Evolutionary conservation across 768 basidiomycete genomes (phyloP), one percentile per base, ranked within the genome.

Genomic region (Asterophora lycoperdoides): DNA sequence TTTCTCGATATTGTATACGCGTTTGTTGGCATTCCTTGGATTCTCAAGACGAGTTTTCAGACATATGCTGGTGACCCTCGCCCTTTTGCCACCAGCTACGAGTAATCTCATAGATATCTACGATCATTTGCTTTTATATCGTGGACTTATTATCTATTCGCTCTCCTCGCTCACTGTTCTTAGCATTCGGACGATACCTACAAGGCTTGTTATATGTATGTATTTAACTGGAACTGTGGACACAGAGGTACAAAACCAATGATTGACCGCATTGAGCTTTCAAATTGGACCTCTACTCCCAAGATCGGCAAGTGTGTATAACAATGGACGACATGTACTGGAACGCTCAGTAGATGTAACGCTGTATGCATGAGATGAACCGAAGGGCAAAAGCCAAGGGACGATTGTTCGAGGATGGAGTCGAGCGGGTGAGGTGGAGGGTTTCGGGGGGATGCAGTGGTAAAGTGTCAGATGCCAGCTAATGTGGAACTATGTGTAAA

Each of bases 191-290:
- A 41, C 38, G 41, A 9, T 32, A 32, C 38, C 23, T 28, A 26
- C 37, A n/a, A 23, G 23, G 23, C 23, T 34, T 44, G 41, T 49
- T 39, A 29, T 48, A 51, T 51, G 37, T 51, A 44, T 51, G 37
- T 51, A 44, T 39, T 34, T 13, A 38, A 20, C 37, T 40, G 38
- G 30, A 41, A 14, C 14, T 51, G 29, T 36, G 23, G 23, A 23
- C 23, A n/a, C n/a, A n/a, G n/a, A n/a, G n/a, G n/a, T n/a, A n/a
- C n/a, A 23, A 23, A 23, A 23, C 23, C 23, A 6, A 3, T 23
- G 23, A n/a, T n/a, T n/a, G n/a, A n/a, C n/a, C n/a, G n/a, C n/a
- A n/a, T n/a, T n/a, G n/a, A n/a, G n/a, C n/a, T n/a, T n/a, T n/a
- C n/a, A n/a, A n/a, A n/a, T n/a, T n/a, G n/a, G n/a, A n/a, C n/a